These are phyloP conservation scores for Trichaptum fuscoviolaceum DNA, from an alignment of 768 basidiomycete species.

Conservation along the genomic window DNA sequence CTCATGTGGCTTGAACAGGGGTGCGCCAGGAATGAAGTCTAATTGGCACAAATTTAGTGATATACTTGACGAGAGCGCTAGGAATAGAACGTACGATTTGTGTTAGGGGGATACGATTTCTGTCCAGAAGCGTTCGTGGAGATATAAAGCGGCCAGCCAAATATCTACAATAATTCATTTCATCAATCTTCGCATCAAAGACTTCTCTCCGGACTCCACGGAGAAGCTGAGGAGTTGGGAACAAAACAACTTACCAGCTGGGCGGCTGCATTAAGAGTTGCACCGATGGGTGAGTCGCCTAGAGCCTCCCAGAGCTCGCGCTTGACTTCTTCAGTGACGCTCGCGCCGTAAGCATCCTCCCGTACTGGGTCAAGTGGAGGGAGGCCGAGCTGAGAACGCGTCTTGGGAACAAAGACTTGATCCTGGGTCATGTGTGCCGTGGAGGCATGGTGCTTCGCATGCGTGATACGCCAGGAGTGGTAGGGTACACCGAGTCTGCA, in stretches of 20 bases:
- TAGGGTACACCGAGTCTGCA: slow-evolving; percentile 88
- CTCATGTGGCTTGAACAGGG: slow-evolving; percentile 85
- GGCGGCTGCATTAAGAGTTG: slow-evolving; percentile 43
- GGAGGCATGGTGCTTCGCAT: slow-evolving; percentile 92
- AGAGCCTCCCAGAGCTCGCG: slow-evolving; percentile 79
- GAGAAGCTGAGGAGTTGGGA: background rate
- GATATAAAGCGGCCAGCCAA: slow-evolving; percentile 86
- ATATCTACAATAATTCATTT: slow-evolving; percentile 38
- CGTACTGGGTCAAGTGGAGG: slow-evolving; percentile 62
- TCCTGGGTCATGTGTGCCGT: slow-evolving; percentile 93
- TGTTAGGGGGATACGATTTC: slow-evolving; percentile 64
- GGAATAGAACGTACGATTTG: slow-evolving; percentile 59
- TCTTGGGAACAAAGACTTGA: slow-evolving; percentile 91
- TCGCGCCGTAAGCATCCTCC: slow-evolving; percentile 61
- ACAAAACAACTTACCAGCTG: slow-evolving; percentile 48
- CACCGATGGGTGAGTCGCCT: slow-evolving; percentile 84
- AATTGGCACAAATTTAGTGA: slow-evolving; percentile 1
- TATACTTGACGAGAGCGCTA: background rate
- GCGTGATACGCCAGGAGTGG: slow-evolving; percentile 93
- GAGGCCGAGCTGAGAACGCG: slow-evolving; percentile 67
- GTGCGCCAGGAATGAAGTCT: slow-evolving; percentile 75
- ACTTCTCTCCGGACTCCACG: background rate
- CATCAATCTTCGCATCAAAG: background rate
- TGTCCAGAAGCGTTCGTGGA: slow-evolving; percentile 84
- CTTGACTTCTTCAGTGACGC: slow-evolving; percentile 60